Evolutionary conservation across 768 basidiomycete genomes (phyloP).

Genomic region (Trametes elegans): DNA sequence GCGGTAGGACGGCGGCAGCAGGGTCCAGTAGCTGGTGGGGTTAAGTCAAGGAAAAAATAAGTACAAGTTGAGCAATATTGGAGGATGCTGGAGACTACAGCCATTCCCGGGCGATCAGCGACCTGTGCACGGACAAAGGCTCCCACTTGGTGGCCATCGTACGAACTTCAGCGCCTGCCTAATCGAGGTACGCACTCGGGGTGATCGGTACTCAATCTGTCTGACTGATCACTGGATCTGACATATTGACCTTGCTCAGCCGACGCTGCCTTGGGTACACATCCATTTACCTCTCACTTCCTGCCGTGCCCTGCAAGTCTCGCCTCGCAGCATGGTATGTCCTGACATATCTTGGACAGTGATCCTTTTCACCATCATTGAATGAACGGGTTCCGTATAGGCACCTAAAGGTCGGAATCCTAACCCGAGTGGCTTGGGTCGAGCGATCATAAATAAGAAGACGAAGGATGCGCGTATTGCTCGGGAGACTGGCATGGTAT

Average conservation of each 20-base stretch:
- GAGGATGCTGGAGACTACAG: no score
- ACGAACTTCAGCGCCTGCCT: conserved; percentile 1
- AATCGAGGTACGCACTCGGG: neutral
- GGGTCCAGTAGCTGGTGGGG: no score
- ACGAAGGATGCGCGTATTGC: conserved; percentile 67
- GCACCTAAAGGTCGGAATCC: conserved; percentile 52
- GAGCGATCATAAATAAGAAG: conserved; percentile 93
- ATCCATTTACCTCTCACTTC: neutral
- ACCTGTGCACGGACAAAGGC: no score
- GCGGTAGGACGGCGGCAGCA: no score
- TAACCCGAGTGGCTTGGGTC: conserved; percentile 83
- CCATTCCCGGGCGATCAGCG: no score
- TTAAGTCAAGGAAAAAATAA: no score
- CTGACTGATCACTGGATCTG: conserved; percentile 13
- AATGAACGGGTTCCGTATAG: neutral
- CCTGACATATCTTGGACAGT: neutral
- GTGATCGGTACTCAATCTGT: conserved; percentile 14
- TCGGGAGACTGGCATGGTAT: conserved; percentile 66
- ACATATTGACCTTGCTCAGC: conserved; percentile 6
- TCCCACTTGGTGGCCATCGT: no score
- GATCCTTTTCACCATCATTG: neutral
- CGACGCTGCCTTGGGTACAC: neutral
- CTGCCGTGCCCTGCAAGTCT: neutral
- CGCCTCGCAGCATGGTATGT: neutral
- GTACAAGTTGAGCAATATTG: no score